These are phyloP conservation scores for Cyanophora paradoxa DNA, from an alignment of 78 protist genomes.

Conservation along the genomic window DNA sequence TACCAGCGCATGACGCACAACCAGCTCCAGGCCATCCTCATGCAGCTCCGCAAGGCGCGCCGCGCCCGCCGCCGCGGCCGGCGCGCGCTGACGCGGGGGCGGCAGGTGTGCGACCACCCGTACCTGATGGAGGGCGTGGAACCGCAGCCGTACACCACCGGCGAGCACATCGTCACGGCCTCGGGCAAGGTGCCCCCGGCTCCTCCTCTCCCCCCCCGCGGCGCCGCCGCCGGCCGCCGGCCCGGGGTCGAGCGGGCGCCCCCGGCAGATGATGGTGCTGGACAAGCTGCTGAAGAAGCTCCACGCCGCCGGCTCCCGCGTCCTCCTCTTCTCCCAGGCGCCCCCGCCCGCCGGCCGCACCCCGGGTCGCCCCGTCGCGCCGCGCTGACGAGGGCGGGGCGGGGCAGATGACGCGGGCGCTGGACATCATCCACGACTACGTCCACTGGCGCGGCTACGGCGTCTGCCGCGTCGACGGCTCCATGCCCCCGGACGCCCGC, in stretches of 20 bases:
- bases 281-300: conserved; percentile 58
- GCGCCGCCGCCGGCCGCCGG: no score
- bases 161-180: conserved; percentile 38
- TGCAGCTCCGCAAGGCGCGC: conserved; percentile 95
- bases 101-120: conserved; percentile 97
- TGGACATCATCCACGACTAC: conserved; percentile 87
- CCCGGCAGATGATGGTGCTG: no score
- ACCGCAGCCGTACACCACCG: no score
- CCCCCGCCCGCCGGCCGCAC: no score
- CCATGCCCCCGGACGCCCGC: conserved; percentile 45
- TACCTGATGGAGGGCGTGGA: conserved; percentile 94
- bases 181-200: conserved; percentile 82
- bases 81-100: no score
- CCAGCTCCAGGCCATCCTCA: conserved; percentile 76
- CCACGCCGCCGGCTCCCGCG: conserved; percentile 29
- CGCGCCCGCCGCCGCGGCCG: no score
- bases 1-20: not conserved
- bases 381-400: no score
- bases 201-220: no score
- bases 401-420: conserved; percentile 92
- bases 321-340: conserved; percentile 2
- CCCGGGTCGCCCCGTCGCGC: no score
- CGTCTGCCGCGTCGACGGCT: conserved; percentile 96
- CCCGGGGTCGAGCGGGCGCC: no score
- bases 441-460: conserved; percentile 16